These are phyloP conservation scores for Acanthamoeba polyphaga DNA, from an alignment of 208 protist species.

Conservation along the genomic window DNA sequence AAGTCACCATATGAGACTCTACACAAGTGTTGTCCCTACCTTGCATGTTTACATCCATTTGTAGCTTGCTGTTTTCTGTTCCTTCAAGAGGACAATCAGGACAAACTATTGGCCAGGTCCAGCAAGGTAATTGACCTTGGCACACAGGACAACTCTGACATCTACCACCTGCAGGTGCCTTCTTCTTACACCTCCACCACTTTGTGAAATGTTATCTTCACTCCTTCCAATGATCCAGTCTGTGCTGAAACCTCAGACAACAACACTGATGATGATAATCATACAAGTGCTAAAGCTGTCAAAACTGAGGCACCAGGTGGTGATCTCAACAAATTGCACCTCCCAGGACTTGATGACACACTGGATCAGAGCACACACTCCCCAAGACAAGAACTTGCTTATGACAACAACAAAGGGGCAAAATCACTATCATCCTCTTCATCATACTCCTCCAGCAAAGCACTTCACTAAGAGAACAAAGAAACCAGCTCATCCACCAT, in stretches of 20 bases:
- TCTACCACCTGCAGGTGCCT: background rate
- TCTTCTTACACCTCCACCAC: background rate
- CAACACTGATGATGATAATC: background rate
- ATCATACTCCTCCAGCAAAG: background rate
- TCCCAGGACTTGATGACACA: background rate
- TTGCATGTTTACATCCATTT: background rate
- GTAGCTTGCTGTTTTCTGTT: background rate
- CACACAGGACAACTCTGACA: background rate
- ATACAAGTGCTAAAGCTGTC: too few relatives aligned
- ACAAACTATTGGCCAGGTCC: background rate
- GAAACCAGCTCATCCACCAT: background rate
- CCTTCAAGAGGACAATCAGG: background rate
- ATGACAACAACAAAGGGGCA: background rate
- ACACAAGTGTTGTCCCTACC: too few relatives aligned
- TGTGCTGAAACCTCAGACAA: background rate
- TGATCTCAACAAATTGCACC: background rate
- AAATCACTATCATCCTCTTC: background rate
- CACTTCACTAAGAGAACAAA: background rate
- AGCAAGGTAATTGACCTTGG: background rate
- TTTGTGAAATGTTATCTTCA: background rate
- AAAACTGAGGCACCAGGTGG: background rate
- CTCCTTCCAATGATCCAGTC: background rate
- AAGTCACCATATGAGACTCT: background rate
- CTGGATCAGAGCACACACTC: background rate
- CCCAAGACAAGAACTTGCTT: background rate